Conservation (phyloP, 108 stramenopile genomes). For the Nitzschia palea region DNA sequence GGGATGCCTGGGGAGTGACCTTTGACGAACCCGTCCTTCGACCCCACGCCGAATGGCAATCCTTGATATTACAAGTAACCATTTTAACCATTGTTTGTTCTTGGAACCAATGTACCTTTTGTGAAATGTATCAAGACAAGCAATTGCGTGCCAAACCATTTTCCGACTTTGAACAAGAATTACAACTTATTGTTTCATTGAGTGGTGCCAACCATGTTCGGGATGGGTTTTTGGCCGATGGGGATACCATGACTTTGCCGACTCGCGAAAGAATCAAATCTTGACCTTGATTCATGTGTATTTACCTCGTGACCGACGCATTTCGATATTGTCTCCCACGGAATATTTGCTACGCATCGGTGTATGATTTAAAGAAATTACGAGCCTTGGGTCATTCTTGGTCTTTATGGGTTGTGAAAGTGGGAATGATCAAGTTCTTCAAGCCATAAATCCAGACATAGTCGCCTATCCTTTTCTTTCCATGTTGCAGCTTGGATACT, state of each 20-base stretch:
- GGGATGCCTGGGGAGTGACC: background rate
- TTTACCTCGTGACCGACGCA: too few relatives aligned
- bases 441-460: too few relatives aligned
- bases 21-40: slow-evolving; percentile 26
- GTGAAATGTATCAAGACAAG: slow-evolving; percentile 32
- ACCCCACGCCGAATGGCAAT: slow-evolving; percentile 22
- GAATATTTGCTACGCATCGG: too few relatives aligned
- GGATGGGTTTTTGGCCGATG: slow-evolving; percentile 29
- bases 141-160: slow-evolving; percentile 18
- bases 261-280: too few relatives aligned
- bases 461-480: too few relatives aligned
- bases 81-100: slow-evolving; percentile 20
- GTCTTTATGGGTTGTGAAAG: too few relatives aligned
- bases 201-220: slow-evolving; percentile 3
- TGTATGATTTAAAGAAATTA: too few relatives aligned
- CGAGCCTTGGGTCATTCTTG: too few relatives aligned
- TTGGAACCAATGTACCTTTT: slow-evolving; percentile 29
- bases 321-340: too few relatives aligned
- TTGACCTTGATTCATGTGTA: too few relatives aligned
- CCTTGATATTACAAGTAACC: slow-evolving; percentile 23
- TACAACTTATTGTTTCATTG: background rate
- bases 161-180: slow-evolving; percentile 3
- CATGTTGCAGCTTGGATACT: too few relatives aligned
- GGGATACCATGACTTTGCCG: slow-evolving; percentile 30
- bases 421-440: too few relatives aligned